Conservation (phyloP, 2,329 filamentous ascomycete genomes). For the Ceratocystis colombiana region DNA sequence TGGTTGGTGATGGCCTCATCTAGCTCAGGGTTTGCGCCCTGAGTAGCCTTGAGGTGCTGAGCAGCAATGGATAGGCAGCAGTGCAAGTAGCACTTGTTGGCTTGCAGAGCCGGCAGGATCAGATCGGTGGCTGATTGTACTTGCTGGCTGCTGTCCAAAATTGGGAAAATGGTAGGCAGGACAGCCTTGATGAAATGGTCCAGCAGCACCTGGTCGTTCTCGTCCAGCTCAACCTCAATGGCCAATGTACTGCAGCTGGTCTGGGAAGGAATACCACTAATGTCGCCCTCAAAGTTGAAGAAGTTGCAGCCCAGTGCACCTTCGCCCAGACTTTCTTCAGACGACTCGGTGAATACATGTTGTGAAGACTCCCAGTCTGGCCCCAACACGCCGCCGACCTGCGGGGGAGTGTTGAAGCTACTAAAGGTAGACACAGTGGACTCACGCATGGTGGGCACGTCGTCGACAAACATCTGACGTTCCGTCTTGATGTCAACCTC, state of each 20-base stretch:
- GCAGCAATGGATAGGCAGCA: conserved; percentile 91
- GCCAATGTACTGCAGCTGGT: conserved; percentile 58
- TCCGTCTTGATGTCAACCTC: conserved; percentile 96
- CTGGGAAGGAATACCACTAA: conserved; percentile 63
- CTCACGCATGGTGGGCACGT: conserved; percentile 73
- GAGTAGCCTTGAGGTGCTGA: conserved; percentile 77
- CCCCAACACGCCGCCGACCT: conserved; percentile 52
- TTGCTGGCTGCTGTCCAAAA: conserved; percentile 81
- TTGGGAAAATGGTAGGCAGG: conserved; percentile 79
- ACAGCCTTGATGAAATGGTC: conserved; percentile 88
- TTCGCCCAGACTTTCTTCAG: background rate
- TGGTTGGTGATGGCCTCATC: conserved; percentile 89
- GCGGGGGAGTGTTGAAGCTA: conserved; percentile 73
- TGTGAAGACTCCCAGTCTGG: conserved; percentile 60
- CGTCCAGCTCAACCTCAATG: conserved; percentile 72
- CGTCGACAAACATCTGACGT: conserved; percentile 84
- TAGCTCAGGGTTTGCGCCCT: conserved; percentile 56
- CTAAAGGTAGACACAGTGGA: conserved; percentile 87
- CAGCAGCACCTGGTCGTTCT: conserved; percentile 74
- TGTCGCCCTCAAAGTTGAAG: conserved; percentile 56
- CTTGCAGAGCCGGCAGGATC: conserved; percentile 77
- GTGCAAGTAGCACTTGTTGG: conserved; percentile 87
- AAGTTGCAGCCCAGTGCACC: conserved; percentile 44
- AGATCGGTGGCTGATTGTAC: conserved; percentile 71
- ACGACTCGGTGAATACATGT: conserved; percentile 17